Conservation (phyloP, 768 basidiomycete genomes). For the Macrocybe gigantea region DNA sequence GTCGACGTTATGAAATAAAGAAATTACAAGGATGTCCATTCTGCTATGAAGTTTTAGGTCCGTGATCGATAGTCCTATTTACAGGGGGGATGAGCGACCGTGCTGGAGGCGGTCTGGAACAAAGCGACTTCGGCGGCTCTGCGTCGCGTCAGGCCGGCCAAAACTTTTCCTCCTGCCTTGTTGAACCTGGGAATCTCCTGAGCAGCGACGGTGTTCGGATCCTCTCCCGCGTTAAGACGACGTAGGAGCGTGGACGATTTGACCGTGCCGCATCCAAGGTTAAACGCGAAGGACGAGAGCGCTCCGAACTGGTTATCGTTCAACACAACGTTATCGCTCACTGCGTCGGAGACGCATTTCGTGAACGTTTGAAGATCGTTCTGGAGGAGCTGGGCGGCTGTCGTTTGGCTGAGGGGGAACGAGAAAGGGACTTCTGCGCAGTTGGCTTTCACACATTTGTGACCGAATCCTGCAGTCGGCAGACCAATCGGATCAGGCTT, state of each 20-base stretch:
- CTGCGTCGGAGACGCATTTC: slow-evolving; percentile 18
- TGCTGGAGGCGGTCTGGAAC: slow-evolving; percentile 20
- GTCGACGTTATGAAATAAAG: no score
- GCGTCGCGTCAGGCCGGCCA: slow-evolving; percentile 15
- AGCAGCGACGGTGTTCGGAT: slow-evolving; percentile 21
- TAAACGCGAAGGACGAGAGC: slow-evolving; percentile 20
- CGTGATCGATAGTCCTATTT: no score
- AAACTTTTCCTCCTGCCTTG: slow-evolving; percentile 21
- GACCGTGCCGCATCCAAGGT: slow-evolving; percentile 20
- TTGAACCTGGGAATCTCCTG: slow-evolving; percentile 22
- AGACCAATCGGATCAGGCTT: slow-evolving; percentile 24
- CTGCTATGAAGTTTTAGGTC: no score
- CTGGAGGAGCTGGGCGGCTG: slow-evolving; percentile 20
- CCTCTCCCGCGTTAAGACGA: slow-evolving; percentile 19
- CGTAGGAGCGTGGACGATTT: slow-evolving; percentile 20
- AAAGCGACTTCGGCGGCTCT: slow-evolving; percentile 21
- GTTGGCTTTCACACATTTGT: slow-evolving; percentile 16
- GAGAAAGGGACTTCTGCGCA: slow-evolving; percentile 16
- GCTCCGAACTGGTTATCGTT: slow-evolving; percentile 26
- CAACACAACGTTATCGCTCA: slow-evolving; percentile 16
- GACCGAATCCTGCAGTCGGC: slow-evolving; percentile 24
- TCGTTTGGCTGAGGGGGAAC: slow-evolving; percentile 20
- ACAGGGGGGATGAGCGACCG: slow-evolving; percentile 16
- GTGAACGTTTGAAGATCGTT: slow-evolving; percentile 17
- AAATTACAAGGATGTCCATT: no score